Percentiles rank a stretch among this genome's conserved stretches.
Evolutionary conservation across 176 grass and related monocot species (phyloP).

Genomic region (Elymus sibiricus): DNA sequence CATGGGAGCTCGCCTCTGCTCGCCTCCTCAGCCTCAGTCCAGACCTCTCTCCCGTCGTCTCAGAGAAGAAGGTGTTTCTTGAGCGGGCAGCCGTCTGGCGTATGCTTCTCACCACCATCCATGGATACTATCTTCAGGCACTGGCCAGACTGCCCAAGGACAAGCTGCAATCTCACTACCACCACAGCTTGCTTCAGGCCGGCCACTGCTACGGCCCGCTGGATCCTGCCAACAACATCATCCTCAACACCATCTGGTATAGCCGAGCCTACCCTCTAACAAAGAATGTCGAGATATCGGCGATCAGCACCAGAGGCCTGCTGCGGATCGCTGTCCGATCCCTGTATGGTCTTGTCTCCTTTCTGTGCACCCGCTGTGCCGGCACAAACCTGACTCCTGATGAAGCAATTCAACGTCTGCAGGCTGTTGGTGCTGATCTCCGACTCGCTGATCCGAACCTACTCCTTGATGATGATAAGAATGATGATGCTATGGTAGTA

Average conservation of each 20-base stretch:
- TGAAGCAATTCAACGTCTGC: background rate
- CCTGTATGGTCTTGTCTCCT: background rate
- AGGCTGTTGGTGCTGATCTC: background rate
- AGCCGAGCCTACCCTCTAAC: background rate
- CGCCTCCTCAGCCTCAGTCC: background rate
- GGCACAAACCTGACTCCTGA: background rate
- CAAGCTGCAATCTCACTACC: background rate
- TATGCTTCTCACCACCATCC: background rate
- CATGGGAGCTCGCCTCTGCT: background rate
- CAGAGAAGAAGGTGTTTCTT: background rate
- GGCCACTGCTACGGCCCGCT: background rate
- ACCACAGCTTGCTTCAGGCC: background rate
- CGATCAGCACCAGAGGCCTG: background rate
- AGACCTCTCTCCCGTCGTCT: background rate
- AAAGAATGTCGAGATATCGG: background rate
- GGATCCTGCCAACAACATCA: background rate
- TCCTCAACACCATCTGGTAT: background rate
- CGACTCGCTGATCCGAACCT: background rate
- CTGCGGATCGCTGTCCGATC: background rate
- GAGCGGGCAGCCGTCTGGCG: background rate
- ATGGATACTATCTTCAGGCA: constrained; percentile 13
- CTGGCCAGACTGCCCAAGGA: background rate
- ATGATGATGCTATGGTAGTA: background rate
- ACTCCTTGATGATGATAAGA: background rate
- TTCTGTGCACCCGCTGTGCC: background rate